phyloP scores from a whole-genome alignment of 2,329 filamentous ascomycete genomes.

The Epichloe coenophiala region DNA sequence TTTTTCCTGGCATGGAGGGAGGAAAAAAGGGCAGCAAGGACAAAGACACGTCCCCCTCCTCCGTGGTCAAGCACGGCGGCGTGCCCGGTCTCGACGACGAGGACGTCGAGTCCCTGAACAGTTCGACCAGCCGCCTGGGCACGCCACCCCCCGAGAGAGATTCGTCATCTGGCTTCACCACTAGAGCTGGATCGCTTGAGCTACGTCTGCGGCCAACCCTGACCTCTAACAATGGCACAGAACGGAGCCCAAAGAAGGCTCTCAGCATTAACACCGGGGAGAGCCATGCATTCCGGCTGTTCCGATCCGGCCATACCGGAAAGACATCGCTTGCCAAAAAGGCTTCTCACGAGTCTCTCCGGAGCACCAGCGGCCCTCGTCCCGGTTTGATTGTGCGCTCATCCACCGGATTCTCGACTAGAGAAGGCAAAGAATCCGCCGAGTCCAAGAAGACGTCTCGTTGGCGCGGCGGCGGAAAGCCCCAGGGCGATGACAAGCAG shows the following conservation, averaged over 20 bases:
- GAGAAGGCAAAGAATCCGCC: constrained; percentile 23
- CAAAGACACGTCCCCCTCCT: constrained; percentile 51
- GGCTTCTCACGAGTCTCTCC: constrained; percentile 43
- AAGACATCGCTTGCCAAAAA: constrained; percentile 34
- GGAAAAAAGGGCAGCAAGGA: constrained; percentile 39
- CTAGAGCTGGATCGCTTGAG: constrained; percentile 62
- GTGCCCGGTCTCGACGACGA: constrained; percentile 12
- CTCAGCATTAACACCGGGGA: constrained; percentile 30
- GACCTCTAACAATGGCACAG: constrained; percentile 35
- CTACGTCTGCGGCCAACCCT: constrained; percentile 73
- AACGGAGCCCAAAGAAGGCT: constrained; percentile 29
- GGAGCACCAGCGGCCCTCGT: constrained; percentile 24
- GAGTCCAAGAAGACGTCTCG: constrained; percentile 33
- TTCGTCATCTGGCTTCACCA: constrained; percentile 33
- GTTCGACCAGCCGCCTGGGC: constrained; percentile 23
- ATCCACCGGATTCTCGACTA: constrained; percentile 30
- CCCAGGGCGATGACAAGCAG: constrained; percentile 40
- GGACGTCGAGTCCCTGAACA: constrained; percentile 32
- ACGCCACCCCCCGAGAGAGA: constrained; percentile 30
- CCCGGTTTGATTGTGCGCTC: constrained; percentile 30
- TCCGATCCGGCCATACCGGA: constrained; percentile 29
- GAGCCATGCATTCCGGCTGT: constrained; percentile 37
- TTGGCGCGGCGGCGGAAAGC: constrained; percentile 39
- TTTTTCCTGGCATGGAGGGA: constrained; percentile 75
- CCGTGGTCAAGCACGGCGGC: constrained; percentile 30